A percentile compares a stretch with the other conserved stretches of the same genome.
These are phyloP conservation scores for Aspergillus udagawae DNA, from an alignment of 2,329 filamentous ascomycete species.

Conservation along the genomic window DNA sequence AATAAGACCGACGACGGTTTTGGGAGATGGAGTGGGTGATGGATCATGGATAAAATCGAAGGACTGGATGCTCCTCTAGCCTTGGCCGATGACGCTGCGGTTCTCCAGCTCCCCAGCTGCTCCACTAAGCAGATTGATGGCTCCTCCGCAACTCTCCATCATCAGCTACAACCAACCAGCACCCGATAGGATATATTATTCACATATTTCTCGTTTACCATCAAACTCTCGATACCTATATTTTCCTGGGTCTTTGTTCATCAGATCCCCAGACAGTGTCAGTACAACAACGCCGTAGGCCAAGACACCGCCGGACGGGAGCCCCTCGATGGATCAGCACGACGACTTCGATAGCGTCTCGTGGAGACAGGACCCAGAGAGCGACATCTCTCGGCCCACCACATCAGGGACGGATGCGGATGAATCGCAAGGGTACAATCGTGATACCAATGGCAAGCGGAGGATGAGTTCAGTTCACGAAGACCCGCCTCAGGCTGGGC, in stretches of 20 bases:
- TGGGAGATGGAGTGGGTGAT: background rate
- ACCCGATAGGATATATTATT: background rate
- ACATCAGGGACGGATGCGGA: slow-evolving; percentile 41
- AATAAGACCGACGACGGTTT: background rate
- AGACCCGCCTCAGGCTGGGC: slow-evolving; percentile 44
- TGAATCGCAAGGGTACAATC: slow-evolving; percentile 27
- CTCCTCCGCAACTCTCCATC: slow-evolving; percentile 10
- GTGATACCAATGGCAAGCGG: slow-evolving; percentile 47
- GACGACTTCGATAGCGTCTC: slow-evolving; percentile 79
- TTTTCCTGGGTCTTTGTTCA: background rate
- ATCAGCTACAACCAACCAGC: slow-evolving; percentile 4
- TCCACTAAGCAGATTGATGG: background rate
- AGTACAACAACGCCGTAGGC: slow-evolving; percentile 2
- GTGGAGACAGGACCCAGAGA: slow-evolving; percentile 64
- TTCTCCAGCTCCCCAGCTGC: slow-evolving; percentile 11
- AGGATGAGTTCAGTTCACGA: slow-evolving; percentile 43
- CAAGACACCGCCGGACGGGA: slow-evolving; percentile 8
- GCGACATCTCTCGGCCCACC: slow-evolving; percentile 40
- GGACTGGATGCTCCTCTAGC: background rate
- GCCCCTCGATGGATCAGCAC: slow-evolving; percentile 43
- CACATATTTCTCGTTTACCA: background rate
- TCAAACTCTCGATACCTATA: background rate
- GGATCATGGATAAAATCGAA: slow-evolving; percentile 6
- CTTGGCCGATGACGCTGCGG: slow-evolving; percentile 19
- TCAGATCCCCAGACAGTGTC: background rate